Base-by-base conservation (phyloP, 2,329 filamentous ascomycete genomes). In the Xylogone sp. region DNA sequence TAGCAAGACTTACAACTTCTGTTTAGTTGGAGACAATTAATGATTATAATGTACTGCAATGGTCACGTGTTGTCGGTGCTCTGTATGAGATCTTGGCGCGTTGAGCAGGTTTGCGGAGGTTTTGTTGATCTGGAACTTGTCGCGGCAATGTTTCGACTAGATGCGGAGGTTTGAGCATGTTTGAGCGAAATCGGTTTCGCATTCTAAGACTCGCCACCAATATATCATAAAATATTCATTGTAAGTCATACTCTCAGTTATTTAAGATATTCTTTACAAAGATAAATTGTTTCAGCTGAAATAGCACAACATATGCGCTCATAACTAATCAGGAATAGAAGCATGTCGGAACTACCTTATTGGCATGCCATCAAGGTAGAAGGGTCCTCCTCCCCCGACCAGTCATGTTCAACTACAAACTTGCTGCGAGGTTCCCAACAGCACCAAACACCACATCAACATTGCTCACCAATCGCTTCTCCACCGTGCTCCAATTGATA, bases 401-500 rank as follows among this genome's bases (percentile, higher is more conserved):
- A n/a, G n/a, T n/a, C n/a, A n/a, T n/a, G n/a, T n/a, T n/a, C n/a
- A 13, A 18, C 27, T 48, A 48, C 24, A 48, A 48, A 39, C 19
- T 42, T 27, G 46, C 46, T 12, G 31, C 46, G 7, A 48, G 46
- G 42, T 21, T 42, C 19, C 27, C 46, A 48, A 48, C 34, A 18
- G 34, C 4, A 39, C 58, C 57, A 52, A 61, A 61, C 10, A 59
- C 53, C 7, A 20, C 73, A 9, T 75, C 74, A 3, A 69, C 68
- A 3, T 59, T 69, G 2, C 79, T 78, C 1, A 69, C 59, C 67
- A 81, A 89, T 24, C 87, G 77, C 53, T 75, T 69, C 71, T 88
- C 86, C 1, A 82, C 79, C 4, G 78, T 83, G 70, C 84, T 82
- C 88, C 87, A 91, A 71, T 90, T 90, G 64, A 91, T 82, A 27